Percentiles rank a stretch among this genome's conserved stretches.
phyloP scores from a whole-genome alignment of 1,284 basidiomycete genomes.

The Cryptococcus neoformans region DNA sequence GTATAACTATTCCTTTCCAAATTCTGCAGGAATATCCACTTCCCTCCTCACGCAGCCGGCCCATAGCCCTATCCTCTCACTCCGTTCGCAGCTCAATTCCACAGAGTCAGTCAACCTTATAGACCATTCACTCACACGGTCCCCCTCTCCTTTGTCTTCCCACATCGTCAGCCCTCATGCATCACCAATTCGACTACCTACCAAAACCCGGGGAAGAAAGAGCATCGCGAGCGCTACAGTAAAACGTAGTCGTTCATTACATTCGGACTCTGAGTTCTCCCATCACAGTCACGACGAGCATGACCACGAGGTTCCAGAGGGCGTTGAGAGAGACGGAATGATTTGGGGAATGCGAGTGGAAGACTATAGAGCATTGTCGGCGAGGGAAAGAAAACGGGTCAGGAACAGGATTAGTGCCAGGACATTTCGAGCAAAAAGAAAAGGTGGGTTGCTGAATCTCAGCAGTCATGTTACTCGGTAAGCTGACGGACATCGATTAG shows the following conservation, averaged over 20 bases:
- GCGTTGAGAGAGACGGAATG: constrained; percentile 49
- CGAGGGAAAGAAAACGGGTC: constrained; percentile 48
- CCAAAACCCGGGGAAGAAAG: neutral
- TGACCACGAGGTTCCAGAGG: constrained; percentile 44
- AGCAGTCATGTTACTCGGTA: neutral
- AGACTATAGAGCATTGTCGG: constrained; percentile 43
- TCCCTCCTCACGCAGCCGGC: constrained; percentile 24
- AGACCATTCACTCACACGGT: constrained; percentile 25
- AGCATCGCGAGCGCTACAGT: constrained; percentile 3
- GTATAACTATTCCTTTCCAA: constrained; percentile 1
- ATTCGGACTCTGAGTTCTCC: constrained; percentile 25
- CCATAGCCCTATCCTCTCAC: neutral
- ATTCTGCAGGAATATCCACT: constrained; percentile 26
- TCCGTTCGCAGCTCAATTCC: constrained; percentile 8
- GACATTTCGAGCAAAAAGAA: constrained; percentile 49
- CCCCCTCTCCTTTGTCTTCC: constrained; percentile 17
- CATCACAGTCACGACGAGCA: constrained; percentile 27
- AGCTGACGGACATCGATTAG: constrained; percentile 13
- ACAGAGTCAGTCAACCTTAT: constrained; percentile 29
- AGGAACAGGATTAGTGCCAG: constrained; percentile 48
- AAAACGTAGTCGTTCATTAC: constrained; percentile 13
- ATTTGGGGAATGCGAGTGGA: constrained; percentile 51
- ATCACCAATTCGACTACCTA: constrained; percentile 4
- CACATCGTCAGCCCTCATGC: constrained; percentile 15
- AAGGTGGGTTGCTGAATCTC: constrained; percentile 30